Percentiles rank a stretch among this genome's conserved stretches.
These are phyloP conservation scores for Chamaecrista fasciculata DNA, from an alignment of 306 rosid species.

Conservation along the genomic window DNA sequence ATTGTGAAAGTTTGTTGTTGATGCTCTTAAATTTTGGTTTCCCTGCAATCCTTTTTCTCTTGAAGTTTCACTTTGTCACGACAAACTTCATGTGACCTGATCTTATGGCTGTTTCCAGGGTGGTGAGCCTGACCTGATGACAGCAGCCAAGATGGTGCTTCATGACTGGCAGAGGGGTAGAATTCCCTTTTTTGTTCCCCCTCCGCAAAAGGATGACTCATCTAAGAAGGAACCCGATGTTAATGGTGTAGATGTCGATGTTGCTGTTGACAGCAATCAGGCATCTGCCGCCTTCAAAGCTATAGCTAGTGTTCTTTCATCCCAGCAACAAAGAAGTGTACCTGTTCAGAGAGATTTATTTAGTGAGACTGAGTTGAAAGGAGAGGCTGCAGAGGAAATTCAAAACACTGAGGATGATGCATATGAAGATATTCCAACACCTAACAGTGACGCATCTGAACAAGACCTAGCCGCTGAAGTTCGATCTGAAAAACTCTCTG, in stretches of 20 bases:
- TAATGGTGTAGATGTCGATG: slow-evolving; percentile 38
- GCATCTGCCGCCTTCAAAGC: slow-evolving; percentile 81
- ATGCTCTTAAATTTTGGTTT: background rate
- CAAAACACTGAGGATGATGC: slow-evolving; percentile 6
- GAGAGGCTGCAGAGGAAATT: slow-evolving; percentile 37
- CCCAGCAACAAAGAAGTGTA: slow-evolving; percentile 68
- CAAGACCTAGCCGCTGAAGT: slow-evolving; percentile 11
- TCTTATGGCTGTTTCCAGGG: slow-evolving; percentile 47
- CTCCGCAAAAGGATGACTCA: slow-evolving; percentile 54
- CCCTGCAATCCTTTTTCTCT: background rate
- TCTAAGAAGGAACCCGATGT: slow-evolving; percentile 48
- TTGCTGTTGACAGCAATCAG: slow-evolving; percentile 42
- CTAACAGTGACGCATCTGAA: slow-evolving; percentile 27
- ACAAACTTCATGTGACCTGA: background rate
- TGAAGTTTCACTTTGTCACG: slow-evolving; percentile 7
- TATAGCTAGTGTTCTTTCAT: slow-evolving; percentile 73
- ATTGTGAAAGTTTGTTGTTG: background rate
- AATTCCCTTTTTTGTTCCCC: slow-evolving; percentile 84
- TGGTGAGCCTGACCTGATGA: slow-evolving; percentile 88
- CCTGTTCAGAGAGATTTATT: slow-evolving; percentile 79
- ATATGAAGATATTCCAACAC: background rate
- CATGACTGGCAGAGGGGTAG: slow-evolving; percentile 98
- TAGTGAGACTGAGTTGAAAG: slow-evolving; percentile 59
- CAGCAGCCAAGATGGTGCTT: slow-evolving; percentile 89
- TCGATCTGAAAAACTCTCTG: too few species aligned